A percentile compares a stretch with the other conserved stretches of the same genome.
Conservation (phyloP, 2,329 filamentous ascomycete species). For the Fusarium sp. region DNA sequence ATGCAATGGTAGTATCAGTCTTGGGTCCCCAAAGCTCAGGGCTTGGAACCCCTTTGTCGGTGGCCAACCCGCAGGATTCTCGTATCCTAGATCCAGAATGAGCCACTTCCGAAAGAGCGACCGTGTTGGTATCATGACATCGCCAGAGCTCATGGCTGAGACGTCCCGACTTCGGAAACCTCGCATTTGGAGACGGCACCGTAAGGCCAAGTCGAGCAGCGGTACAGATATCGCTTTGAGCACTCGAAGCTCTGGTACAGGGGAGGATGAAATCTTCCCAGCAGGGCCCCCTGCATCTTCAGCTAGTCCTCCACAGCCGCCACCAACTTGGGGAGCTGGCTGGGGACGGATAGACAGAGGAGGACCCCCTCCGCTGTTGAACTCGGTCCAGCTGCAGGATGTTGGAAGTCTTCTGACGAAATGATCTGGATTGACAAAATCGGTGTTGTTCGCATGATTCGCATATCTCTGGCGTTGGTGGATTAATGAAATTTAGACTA, state of each 20-base stretch:
- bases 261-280: conserved; percentile 43
- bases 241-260: conserved; percentile 46
- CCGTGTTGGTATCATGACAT: conserved; percentile 58
- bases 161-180: conserved; percentile 38
- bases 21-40: conserved; percentile 48
- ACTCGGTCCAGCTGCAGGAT: conserved; percentile 49
- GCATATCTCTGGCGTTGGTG: conserved; percentile 43
- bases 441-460: conserved; percentile 17
- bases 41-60: conserved; percentile 62
- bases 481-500: conserved; percentile 45
- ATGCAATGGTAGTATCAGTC: conserved; percentile 61
- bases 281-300: conserved; percentile 26
- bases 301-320: conserved; percentile 31
- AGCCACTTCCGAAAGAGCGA: conserved; percentile 47
- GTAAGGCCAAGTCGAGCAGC: conserved; percentile 46
- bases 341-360: conserved; percentile 49
- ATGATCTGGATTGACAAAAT: conserved; percentile 13
- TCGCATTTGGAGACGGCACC: conserved; percentile 48
- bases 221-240: conserved; percentile 51
- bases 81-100: conserved; percentile 54
- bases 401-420: conserved; percentile 49
- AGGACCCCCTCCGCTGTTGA: conserved; percentile 44
- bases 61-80: conserved; percentile 64
- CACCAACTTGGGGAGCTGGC: conserved; percentile 49
- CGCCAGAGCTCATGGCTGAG: conserved; percentile 53